Evolutionary conservation across 179 eudicot genomes (phyloP).

Genomic region (Nepenthes alata): DNA sequence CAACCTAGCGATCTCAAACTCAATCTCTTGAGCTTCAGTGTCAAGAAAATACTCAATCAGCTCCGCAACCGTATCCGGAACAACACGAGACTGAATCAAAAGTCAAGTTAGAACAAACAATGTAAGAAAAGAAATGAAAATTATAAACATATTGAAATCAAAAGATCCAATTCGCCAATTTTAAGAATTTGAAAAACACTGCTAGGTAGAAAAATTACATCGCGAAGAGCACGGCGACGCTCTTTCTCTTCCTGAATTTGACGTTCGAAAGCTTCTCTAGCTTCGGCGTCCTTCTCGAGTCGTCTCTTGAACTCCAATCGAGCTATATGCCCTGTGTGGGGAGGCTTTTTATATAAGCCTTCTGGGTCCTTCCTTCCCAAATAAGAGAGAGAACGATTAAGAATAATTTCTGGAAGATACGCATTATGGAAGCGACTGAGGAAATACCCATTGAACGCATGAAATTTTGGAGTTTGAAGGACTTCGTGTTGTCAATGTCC

Average conservation of each 20-base stretch:
- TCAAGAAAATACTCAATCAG: slow-evolving; percentile 85
- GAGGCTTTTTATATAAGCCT: slow-evolving; percentile 49
- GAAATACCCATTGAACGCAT: slow-evolving; percentile 32
- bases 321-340: slow-evolving; percentile 55
- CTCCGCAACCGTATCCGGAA: slow-evolving; percentile 50
- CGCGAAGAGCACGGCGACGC: slow-evolving; percentile 49
- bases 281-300: slow-evolving; percentile 57
- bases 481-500: neutral
- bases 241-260: slow-evolving; percentile 62
- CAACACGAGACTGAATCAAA: slow-evolving; percentile 50
- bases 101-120: slow-evolving; percentile 3
- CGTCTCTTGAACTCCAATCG: slow-evolving; percentile 46
- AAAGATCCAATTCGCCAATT: neutral
- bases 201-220: slow-evolving; percentile 19
- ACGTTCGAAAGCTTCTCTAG: slow-evolving; percentile 62
- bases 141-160: neutral
- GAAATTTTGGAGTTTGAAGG: slow-evolving; percentile 17
- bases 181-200: neutral
- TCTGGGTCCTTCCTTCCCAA: slow-evolving; percentile 67
- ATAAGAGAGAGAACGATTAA: neutral
- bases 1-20: slow-evolving; percentile 69
- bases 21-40: slow-evolving; percentile 91
- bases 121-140: neutral
- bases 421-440: neutral
- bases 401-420: neutral